phyloP scores from a whole-genome alignment of 164 flowering plant genomes.

The Piper betle region DNA sequence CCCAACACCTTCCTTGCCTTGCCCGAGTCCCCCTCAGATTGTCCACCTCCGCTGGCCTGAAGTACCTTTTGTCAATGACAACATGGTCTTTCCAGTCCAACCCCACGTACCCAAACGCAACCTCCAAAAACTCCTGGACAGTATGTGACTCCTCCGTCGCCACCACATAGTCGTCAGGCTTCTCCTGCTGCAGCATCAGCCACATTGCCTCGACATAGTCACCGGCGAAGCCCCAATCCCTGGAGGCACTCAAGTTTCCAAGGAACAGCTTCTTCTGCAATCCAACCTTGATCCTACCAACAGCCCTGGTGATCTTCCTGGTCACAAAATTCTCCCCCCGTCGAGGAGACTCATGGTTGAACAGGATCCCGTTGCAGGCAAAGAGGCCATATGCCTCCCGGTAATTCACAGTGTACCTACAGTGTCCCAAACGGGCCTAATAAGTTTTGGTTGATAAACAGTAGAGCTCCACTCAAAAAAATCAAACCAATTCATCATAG shows the following conservation, averaged over 20 bases:
- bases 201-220: conserved; percentile 96
- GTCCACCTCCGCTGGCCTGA: conserved; percentile 90
- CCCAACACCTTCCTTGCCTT: conserved; percentile 27
- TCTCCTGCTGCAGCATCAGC: conserved; percentile 83
- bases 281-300: conserved; percentile 82
- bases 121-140: conserved; percentile 82
- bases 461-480: too few relatives aligned
- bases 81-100: conserved; percentile 90
- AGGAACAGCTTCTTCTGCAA: conserved; percentile 76
- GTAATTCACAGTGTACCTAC: too few relatives aligned
- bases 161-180: conserved; percentile 38
- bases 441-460: too few relatives aligned
- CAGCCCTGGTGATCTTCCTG: conserved; percentile 82
- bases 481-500: too few relatives aligned
- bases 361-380: conserved; percentile 83
- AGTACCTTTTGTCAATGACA: conserved; percentile 81
- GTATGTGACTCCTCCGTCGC: conserved; percentile 94
- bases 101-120: conserved; percentile 81
- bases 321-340: conserved; percentile 94
- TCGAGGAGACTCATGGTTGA: conserved; percentile 86
- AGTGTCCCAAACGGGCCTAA: too few relatives aligned
- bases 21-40: too few relatives aligned
- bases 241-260: conserved; percentile 74
- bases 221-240: conserved; percentile 37
- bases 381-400: conserved; percentile 12